These are phyloP conservation scores for Cladophialophora yegresii DNA, from an alignment of 2,329 filamentous ascomycete genomes.

Conservation along the genomic window DNA sequence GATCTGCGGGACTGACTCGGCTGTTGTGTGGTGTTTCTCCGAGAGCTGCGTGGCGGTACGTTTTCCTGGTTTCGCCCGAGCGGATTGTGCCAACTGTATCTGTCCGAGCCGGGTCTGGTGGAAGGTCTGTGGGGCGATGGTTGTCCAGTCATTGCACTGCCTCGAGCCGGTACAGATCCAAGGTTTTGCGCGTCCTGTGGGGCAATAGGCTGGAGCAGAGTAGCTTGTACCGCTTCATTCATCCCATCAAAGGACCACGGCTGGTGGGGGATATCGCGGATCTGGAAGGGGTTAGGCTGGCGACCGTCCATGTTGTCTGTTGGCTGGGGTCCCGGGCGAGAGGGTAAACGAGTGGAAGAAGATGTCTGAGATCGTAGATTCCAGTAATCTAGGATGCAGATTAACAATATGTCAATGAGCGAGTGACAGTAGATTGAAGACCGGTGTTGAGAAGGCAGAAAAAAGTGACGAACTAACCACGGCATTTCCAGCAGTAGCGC, in stretches of 20 bases:
- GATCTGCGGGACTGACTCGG: not conserved
- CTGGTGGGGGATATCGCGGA: not conserved
- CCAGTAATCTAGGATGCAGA: slow-evolving; percentile 31
- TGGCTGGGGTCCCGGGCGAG: not conserved
- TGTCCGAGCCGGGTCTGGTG: not conserved
- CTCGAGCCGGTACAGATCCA: not conserved
- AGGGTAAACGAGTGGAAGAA: slow-evolving; percentile 11
- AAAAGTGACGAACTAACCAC: slow-evolving; percentile 24
- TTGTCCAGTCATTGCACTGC: not conserved
- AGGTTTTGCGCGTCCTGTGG: not conserved
- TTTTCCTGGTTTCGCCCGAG: not conserved
- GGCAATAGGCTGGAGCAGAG: not conserved
- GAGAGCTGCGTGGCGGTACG: not conserved
- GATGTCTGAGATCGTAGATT: slow-evolving; percentile 24
- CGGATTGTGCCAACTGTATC: not conserved
- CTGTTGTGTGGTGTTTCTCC: not conserved
- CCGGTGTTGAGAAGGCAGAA: not conserved
- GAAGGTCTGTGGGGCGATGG: not conserved
- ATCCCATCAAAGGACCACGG: slow-evolving; percentile 19
- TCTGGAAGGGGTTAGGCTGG: slow-evolving; percentile 2
- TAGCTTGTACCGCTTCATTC: not conserved
- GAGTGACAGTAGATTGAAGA: slow-evolving; percentile 16
- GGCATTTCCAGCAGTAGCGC: slow-evolving; percentile 37
- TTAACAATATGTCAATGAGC: slow-evolving; percentile 31
- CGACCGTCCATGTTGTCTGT: slow-evolving; percentile 16